A percentile compares a stretch with the other conserved stretches of the same genome.
Evolutionary conservation across 495 filamentous ascomycete genomes (phyloP).

Genomic region (Haplographium delicatum): DNA sequence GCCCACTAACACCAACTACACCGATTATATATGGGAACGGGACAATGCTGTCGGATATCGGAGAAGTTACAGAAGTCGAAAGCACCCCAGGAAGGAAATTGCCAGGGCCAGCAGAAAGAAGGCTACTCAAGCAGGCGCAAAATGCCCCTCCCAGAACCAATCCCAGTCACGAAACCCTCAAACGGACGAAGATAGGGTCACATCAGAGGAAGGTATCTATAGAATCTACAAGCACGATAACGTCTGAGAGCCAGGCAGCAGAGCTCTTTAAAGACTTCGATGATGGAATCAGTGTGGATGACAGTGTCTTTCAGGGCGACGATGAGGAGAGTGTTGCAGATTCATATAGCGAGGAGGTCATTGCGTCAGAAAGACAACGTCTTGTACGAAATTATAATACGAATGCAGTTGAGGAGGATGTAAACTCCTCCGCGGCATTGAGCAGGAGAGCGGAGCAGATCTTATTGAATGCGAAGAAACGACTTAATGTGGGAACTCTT

Average conservation of each 20-base stretch:
- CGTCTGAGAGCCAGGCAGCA: slow-evolving; percentile 36
- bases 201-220: slow-evolving; percentile 23
- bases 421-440: slow-evolving; percentile 64
- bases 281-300: slow-evolving; percentile 49
- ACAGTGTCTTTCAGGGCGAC: slow-evolving; percentile 53
- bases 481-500: slow-evolving; percentile 64
- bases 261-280: slow-evolving; percentile 49
- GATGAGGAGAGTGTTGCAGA: slow-evolving; percentile 55
- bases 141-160: slow-evolving; percentile 28
- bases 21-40: slow-evolving; percentile 57
- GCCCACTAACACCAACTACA: slow-evolving; percentile 48
- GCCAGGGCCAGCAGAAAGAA: slow-evolving; percentile 22
- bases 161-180: slow-evolving; percentile 33
- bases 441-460: slow-evolving; percentile 83
- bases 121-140: slow-evolving; percentile 21
- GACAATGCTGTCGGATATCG: slow-evolving; percentile 67
- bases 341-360: slow-evolving; percentile 20
- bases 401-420: slow-evolving; percentile 31
- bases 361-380: slow-evolving; percentile 20
- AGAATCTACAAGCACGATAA: slow-evolving; percentile 45
- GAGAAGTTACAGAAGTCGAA: slow-evolving; percentile 60
- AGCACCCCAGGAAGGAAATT: slow-evolving; percentile 36
- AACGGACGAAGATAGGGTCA: slow-evolving; percentile 33
- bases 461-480: slow-evolving; percentile 82
- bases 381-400: slow-evolving; percentile 13